phyloP scores from a whole-genome alignment of 2,329 filamentous ascomycete genomes.

The Ophiostoma pallidulum region DNA sequence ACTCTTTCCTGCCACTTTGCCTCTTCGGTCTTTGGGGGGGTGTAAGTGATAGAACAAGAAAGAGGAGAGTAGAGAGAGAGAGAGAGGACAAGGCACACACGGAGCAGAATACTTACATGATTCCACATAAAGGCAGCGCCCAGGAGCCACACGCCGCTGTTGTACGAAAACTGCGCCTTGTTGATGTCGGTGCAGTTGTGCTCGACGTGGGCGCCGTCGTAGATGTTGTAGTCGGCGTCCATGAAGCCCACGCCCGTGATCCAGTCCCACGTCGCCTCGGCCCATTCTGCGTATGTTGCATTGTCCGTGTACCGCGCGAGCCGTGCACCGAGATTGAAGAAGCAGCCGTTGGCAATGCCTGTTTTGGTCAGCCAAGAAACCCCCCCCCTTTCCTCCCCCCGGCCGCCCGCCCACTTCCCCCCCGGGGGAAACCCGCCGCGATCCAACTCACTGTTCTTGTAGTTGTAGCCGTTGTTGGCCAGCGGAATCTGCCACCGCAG shows the following conservation, averaged over 20 bases:
- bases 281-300: slow-evolving; percentile 45
- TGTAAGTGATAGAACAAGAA: neutral
- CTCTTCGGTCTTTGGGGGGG: slow-evolving; percentile 12
- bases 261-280: slow-evolving; percentile 50
- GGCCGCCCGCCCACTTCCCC: too few species aligned
- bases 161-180: slow-evolving; percentile 46
- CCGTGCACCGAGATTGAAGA: slow-evolving; percentile 45
- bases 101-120: slow-evolving; percentile 28
- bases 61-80: neutral
- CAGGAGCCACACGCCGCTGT: slow-evolving; percentile 41
- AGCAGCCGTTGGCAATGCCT: slow-evolving; percentile 36
- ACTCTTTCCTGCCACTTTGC: slow-evolving; percentile 36
- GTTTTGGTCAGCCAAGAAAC: neutral
- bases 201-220: slow-evolving; percentile 44
- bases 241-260: slow-evolving; percentile 39
- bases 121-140: slow-evolving; percentile 54
- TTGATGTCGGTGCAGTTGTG: slow-evolving; percentile 45
- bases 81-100: neutral
- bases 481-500: slow-evolving; percentile 58
- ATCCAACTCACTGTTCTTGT: slow-evolving; percentile 44
- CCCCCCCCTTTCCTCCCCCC: too few species aligned
- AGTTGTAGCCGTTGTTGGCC: slow-evolving; percentile 55
- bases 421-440: too few species aligned
- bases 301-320: slow-evolving; percentile 53
- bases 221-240: slow-evolving; percentile 46